Evolutionary conservation across 257 asterid genomes (phyloP).

Genomic region (Solanum etuberosum): DNA sequence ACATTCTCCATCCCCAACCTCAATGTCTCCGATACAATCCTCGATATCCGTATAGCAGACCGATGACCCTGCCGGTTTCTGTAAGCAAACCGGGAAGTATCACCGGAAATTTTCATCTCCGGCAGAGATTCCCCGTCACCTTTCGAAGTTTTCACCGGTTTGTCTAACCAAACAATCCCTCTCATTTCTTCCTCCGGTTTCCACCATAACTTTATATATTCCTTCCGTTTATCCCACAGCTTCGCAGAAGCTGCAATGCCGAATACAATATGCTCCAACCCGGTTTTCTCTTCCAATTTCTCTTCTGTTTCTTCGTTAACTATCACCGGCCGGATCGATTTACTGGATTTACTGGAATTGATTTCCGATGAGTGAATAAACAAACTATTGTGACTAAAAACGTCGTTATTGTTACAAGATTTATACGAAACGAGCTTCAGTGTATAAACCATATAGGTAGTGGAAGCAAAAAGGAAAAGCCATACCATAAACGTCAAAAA

Average conservation of each 20-base stretch:
- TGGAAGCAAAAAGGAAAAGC: conserved; percentile 33
- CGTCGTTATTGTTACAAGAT: conserved; percentile 24
- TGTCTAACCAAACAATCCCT: conserved; percentile 71
- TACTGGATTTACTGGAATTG: background rate
- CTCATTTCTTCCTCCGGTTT: conserved; percentile 42
- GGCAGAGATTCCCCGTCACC: conserved; percentile 35
- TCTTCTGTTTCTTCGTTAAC: background rate
- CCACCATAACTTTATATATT: conserved; percentile 79
- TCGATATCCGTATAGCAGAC: conserved; percentile 68
- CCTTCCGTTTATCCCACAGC: conserved; percentile 58
- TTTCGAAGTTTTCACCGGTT: conserved; percentile 15
- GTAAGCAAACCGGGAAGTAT: conserved; percentile 49
- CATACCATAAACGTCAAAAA: conserved; percentile 30
- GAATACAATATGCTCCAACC: conserved; percentile 53
- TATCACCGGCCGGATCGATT: background rate
- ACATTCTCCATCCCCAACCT: conserved; percentile 42
- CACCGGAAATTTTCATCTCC: conserved; percentile 42
- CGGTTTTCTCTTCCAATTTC: conserved; percentile 19
- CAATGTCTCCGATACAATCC: conserved; percentile 70
- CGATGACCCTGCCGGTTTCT: conserved; percentile 60
- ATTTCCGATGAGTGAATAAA: background rate
- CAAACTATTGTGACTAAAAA: conserved; percentile 1
- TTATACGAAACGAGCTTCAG: conserved; percentile 35
- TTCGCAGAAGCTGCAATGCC: conserved; percentile 85
- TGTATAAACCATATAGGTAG: conserved; percentile 46